Evolutionary conservation across 2,329 filamentous ascomycete species (phyloP).

Genomic region (Dactylella cylindrospora): DNA sequence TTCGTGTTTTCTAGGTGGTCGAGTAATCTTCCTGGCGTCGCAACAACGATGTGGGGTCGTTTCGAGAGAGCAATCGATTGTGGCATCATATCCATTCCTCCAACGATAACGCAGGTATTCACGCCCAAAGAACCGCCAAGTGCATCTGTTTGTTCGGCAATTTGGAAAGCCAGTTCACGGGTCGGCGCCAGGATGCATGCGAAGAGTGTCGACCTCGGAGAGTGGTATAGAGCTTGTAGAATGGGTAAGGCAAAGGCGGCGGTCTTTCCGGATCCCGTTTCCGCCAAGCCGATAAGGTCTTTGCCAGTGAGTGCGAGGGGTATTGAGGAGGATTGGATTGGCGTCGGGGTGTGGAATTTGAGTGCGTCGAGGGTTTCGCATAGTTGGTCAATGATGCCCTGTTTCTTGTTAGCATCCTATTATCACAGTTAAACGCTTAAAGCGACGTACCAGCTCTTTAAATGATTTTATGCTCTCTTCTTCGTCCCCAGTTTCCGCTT

Average conservation of each 20-base stretch:
- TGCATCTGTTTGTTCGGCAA: conserved; percentile 81
- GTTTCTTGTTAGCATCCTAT: conserved; percentile 8
- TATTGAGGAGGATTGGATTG: conserved; percentile 84
- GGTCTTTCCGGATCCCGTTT: conserved; percentile 95
- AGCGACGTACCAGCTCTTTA: conserved; percentile 54
- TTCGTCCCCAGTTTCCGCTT: background rate
- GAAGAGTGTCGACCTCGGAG: conserved; percentile 81
- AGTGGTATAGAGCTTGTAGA: conserved; percentile 69
- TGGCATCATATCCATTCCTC: conserved; percentile 92
- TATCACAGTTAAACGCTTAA: conserved; percentile 6
- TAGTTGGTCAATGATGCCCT: conserved; percentile 81
- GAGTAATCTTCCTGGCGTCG: conserved; percentile 82
- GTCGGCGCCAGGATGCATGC: conserved; percentile 91
- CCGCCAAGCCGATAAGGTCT: conserved; percentile 89
- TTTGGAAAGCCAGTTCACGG: conserved; percentile 88
- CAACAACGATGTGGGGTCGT: conserved; percentile 90
- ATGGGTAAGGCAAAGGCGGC: conserved; percentile 93
- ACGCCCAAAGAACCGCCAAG: conserved; percentile 86
- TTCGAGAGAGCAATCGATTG: conserved; percentile 91
- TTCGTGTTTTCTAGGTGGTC: conserved; percentile 97
- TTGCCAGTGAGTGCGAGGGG: conserved; percentile 75
- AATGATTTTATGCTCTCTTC: conserved; percentile 54
- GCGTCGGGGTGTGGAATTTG: conserved; percentile 81
- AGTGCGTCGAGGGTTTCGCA: conserved; percentile 83
- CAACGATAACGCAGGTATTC: conserved; percentile 80